phyloP scores from a whole-genome alignment of 805 yeast genomes.

The Barnettozyma botsteinii region DNA sequence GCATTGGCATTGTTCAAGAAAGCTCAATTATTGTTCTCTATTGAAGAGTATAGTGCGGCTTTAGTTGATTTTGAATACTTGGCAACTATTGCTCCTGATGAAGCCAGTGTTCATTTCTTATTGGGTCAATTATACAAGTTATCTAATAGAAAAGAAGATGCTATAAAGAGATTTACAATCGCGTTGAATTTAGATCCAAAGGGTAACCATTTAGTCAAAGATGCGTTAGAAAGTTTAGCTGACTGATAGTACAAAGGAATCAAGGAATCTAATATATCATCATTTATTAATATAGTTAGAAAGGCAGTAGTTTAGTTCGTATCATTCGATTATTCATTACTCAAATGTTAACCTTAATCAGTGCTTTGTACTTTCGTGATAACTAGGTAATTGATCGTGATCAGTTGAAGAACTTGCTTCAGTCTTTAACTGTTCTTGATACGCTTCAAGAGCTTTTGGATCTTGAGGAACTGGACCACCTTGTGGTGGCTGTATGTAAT shows the following conservation, averaged over 20 bases:
- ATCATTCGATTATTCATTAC: too few species aligned
- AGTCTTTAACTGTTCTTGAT: background rate
- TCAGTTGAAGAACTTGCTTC: background rate
- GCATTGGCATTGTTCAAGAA: conserved; percentile 84
- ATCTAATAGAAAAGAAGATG: conserved; percentile 66
- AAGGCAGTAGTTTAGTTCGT: too few species aligned
- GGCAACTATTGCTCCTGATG: conserved; percentile 81
- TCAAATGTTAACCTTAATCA: too few species aligned
- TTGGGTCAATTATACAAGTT: conserved; percentile 82
- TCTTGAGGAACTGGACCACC: background rate
- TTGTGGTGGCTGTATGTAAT: background rate
- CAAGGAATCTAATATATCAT: background rate
- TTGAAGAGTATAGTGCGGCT: conserved; percentile 70
- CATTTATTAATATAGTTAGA: too few species aligned
- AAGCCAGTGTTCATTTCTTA: conserved; percentile 86
- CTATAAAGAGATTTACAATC: conserved; percentile 78
- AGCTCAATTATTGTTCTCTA: conserved; percentile 70
- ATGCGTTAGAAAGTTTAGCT: conserved; percentile 58
- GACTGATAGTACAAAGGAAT: background rate
- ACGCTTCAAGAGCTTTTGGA: background rate
- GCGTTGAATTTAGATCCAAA: conserved; percentile 92
- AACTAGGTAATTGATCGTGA: conserved; percentile 10
- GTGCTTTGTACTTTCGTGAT: conserved; percentile 5
- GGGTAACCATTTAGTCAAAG: conserved; percentile 79
- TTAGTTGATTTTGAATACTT: conserved; percentile 68